Conservation (phyloP, 257 asterid genomes). For the Anisodus tanguticus region DNA sequence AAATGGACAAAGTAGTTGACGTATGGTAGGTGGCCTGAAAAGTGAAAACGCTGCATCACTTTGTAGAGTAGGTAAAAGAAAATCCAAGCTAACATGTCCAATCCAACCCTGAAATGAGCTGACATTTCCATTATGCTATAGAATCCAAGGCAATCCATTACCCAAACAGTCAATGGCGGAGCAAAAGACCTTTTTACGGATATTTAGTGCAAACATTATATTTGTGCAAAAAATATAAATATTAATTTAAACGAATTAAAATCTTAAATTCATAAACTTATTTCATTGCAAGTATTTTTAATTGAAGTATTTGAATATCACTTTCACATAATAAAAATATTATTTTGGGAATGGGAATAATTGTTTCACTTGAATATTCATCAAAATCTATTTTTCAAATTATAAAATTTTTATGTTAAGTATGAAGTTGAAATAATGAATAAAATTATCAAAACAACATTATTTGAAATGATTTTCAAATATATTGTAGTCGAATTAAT, state of each 20-base stretch:
- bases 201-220: too few species aligned
- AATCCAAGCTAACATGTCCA: conserved; percentile 8
- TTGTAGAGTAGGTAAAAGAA: not conserved
- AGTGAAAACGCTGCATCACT: not conserved
- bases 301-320: not conserved
- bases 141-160: conserved; percentile 15
- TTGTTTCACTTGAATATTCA: not conserved
- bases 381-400: not conserved
- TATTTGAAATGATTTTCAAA: not conserved
- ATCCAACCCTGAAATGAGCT: not conserved
- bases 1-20: not conserved
- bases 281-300: too few species aligned
- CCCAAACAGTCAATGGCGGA: not conserved
- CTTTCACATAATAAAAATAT: not conserved
- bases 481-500: not conserved
- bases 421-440: too few species aligned
- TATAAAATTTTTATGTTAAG: not conserved
- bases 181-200: too few species aligned
- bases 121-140: not conserved
- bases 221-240: too few species aligned
- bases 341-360: not conserved
- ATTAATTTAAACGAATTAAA: too few species aligned
- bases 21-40: not conserved
- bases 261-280: too few species aligned
- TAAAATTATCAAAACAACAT: too few species aligned